Evolutionary conservation across 2,329 filamentous ascomycete genomes (phyloP).

Genomic region (Leptosphaerulina australis): DNA sequence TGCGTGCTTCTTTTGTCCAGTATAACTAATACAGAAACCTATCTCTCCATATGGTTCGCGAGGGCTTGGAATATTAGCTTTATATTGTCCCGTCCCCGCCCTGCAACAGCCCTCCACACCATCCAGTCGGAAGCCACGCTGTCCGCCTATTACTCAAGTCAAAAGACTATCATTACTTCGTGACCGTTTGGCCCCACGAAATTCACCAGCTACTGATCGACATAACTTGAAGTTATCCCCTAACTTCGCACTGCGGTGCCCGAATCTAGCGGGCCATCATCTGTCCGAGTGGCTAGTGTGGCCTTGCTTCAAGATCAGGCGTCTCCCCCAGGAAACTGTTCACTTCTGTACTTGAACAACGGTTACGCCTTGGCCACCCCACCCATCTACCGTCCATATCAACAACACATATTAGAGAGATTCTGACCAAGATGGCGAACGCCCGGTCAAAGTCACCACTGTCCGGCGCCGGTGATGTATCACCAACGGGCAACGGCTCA

Average conservation of each 20-base stretch:
- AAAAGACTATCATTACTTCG: slow-evolving; percentile 11
- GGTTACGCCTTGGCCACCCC: background rate
- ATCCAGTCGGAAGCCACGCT: slow-evolving; percentile 21
- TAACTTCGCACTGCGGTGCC: slow-evolving; percentile 35
- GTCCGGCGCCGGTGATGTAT: slow-evolving; percentile 34
- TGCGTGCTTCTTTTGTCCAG: slow-evolving; percentile 40
- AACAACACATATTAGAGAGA: background rate
- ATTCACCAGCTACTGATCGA: slow-evolving; percentile 34
- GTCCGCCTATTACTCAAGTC: slow-evolving; percentile 19
- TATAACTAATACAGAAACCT: slow-evolving; percentile 34
- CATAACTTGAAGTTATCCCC: slow-evolving; percentile 25
- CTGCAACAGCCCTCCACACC: slow-evolving; percentile 22
- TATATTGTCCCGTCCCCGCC: slow-evolving; percentile 15
- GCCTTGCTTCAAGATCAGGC: slow-evolving; percentile 20
- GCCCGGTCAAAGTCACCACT: slow-evolving; percentile 27
- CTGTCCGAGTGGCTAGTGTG: slow-evolving; percentile 26
- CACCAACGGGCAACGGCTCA: slow-evolving; percentile 33
- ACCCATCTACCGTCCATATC: background rate
- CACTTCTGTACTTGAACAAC: background rate
- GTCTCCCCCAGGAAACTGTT: slow-evolving; percentile 1
- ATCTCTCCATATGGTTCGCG: slow-evolving; percentile 39
- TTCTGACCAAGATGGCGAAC: slow-evolving; percentile 29
- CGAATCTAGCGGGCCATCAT: slow-evolving; percentile 21
- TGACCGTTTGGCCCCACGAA: slow-evolving; percentile 22
- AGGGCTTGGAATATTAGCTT: slow-evolving; percentile 23